Base-by-base conservation (phyloP, 1,139 yeast species). In the Hanseniaspora gamundiae region DNA sequence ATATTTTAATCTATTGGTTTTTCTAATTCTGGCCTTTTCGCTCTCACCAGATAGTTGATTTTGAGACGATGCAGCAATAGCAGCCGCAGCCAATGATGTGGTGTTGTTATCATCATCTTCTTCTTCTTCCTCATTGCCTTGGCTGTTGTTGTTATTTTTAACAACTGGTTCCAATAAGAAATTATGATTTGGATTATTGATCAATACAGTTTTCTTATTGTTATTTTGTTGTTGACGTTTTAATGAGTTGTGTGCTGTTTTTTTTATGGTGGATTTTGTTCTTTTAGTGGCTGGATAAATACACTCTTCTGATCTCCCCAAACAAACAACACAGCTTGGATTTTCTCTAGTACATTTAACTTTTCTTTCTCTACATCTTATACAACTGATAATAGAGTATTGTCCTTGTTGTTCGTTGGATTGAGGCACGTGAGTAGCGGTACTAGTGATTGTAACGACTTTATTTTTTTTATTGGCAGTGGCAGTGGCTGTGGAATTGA, bases 321-420 rank as follows among this genome's bases (percentile, higher is more conserved):
- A 8, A 36, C 39, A 36, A 22, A 24, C 28, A 36, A 3, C 11
- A 22, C 39, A 36, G 10, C 19, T 21, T 11, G 39, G 39, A 4
- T 21, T 7, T 21, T 36, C 39, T 24, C 39, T 36, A 21, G 39
- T 11, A 36, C 39, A 36, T 36, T 24, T 36, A 22, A 36, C 39
- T 22, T 36, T 36, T 21, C 39, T 20, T 13, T 22, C 16, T 22
- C 39, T 21, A 24, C 39, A 36, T n/a, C 19, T 36, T 6, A 24
- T 10, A 22, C 39, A 36, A 24, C 26, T 17, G 10, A 36, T 36
- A 21, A 36, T 36, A n/a, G 28, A 10, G 7, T 17, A 21, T 13
- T 24, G 19, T 6, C 13, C 10, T 9, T 21, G 26, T 21, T 36
- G 19, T 4, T 13, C 16, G 3, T 11, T 3, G 9, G 17, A 11